Evolutionary conservation across 345 rosid genomes (phyloP).

Genomic region (Noccaea caerulescens): DNA sequence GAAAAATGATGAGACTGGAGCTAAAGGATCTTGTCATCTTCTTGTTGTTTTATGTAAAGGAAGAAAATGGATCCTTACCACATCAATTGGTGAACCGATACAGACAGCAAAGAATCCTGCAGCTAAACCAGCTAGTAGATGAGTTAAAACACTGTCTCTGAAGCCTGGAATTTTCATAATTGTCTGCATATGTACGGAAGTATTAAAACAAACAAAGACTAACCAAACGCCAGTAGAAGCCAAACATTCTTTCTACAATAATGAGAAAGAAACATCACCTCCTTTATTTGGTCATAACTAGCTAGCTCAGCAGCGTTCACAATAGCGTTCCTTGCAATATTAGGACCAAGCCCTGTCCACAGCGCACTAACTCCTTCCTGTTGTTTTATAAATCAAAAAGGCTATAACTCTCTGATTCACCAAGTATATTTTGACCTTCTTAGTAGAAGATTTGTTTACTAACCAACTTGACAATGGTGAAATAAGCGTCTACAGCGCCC

Average conservation of each 20-base stretch:
- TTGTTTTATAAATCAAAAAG: conserved; percentile 13
- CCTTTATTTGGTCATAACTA: conserved; percentile 94
- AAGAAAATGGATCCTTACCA: conserved; percentile 55
- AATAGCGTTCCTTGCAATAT: conserved; percentile 90
- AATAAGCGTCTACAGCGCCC: conserved; percentile 88
- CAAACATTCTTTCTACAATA: neutral
- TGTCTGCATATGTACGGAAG: conserved; percentile 75
- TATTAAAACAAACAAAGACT: conserved; percentile 46
- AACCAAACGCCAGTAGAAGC: conserved; percentile 34
- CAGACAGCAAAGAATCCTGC: conserved; percentile 96
- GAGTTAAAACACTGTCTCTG: conserved; percentile 77
- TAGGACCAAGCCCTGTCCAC: conserved; percentile 98
- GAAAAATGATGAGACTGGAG: conserved; percentile 12
- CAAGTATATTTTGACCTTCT: conserved; percentile 3
- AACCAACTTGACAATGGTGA: conserved; percentile 75
- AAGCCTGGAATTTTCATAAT: conserved; percentile 95
- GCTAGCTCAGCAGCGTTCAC: conserved; percentile 99
- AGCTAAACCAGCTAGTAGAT: conserved; percentile 85
- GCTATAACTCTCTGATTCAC: conserved; percentile 17
- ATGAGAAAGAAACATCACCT: conserved; percentile 50
- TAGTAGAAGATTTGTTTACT: conserved; percentile 33
- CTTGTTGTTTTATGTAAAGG: conserved; percentile 29
- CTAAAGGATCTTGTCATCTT: conserved; percentile 20
- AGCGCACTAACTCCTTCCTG: conserved; percentile 87
- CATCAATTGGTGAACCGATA: conserved; percentile 95